Conservation (phyloP, 1,284 basidiomycete genomes). For the Ganoderma meredithae region DNA sequence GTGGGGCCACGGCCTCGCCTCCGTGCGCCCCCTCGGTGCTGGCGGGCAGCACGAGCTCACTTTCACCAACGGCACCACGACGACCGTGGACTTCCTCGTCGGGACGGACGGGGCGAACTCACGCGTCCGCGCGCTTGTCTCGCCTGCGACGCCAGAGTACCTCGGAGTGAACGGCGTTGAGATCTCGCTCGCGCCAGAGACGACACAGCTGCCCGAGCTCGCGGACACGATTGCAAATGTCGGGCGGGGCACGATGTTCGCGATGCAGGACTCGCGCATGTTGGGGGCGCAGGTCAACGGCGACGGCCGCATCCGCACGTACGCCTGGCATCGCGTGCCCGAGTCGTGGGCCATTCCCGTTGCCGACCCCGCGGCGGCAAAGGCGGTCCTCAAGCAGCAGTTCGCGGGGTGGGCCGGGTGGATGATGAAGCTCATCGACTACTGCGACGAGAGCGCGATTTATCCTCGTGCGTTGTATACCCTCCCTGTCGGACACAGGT, state of each 20-base stretch:
- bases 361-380: constrained; percentile 16
- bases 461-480: constrained; percentile 14
- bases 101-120: constrained; percentile 58
- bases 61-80: constrained; percentile 1
- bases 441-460: constrained; percentile 14
- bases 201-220: constrained; percentile 8
- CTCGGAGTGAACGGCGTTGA: constrained; percentile 18
- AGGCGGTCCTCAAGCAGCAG: constrained; percentile 8
- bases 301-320: constrained; percentile 23
- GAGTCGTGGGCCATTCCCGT: constrained; percentile 15
- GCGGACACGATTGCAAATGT: constrained; percentile 16
- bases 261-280: constrained; percentile 10
- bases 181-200: constrained; percentile 16
- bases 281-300: constrained; percentile 11
- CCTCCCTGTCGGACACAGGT: constrained; percentile 16
- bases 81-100: constrained; percentile 41
- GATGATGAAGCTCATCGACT: constrained; percentile 17
- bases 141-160: constrained; percentile 15
- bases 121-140: constrained; percentile 43
- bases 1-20: neutral
- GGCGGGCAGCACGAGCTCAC: constrained; percentile 1
- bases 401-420: constrained; percentile 18
- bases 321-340: constrained; percentile 17
- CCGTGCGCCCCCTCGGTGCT: neutral
- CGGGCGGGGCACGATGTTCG: constrained; percentile 16